Evolutionary conservation across 73 alveolate genomes (phyloP).

Genomic region (Tetrahymena thermophila): DNA sequence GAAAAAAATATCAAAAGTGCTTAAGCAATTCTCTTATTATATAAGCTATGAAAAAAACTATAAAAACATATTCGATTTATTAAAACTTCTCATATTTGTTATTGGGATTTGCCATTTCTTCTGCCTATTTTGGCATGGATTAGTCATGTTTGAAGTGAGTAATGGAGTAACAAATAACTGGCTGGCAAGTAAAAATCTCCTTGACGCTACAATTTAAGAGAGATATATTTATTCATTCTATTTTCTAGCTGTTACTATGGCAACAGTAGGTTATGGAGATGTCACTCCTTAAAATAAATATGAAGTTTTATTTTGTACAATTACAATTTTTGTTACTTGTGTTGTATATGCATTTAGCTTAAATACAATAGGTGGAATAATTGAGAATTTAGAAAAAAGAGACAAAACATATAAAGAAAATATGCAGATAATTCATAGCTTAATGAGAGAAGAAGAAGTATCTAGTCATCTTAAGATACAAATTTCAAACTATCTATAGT

Average conservation of each 20-base stretch:
- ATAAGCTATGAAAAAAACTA: neutral
- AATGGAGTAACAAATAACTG: neutral
- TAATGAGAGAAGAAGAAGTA: constrained; percentile 11
- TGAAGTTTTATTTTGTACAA: constrained; percentile 18
- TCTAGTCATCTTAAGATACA: neutral
- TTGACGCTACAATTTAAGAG: neutral
- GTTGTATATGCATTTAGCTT: constrained; percentile 25
- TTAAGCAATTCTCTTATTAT: neutral
- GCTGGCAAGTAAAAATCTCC: neutral
- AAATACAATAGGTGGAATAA: constrained; percentile 28
- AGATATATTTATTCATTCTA: constrained; percentile 23
- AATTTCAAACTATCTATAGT: neutral
- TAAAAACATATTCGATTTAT: neutral
- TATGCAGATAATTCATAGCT: constrained; percentile 21
- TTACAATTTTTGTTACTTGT: constrained; percentile 23
- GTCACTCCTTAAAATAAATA: constrained; percentile 16
- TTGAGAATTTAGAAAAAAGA: constrained; percentile 1
- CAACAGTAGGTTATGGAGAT: constrained; percentile 44
- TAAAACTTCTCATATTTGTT: neutral
- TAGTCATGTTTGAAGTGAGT: neutral
- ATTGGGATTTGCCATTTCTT: neutral
- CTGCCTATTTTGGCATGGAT: neutral
- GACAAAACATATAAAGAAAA: constrained; percentile 25
- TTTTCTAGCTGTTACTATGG: constrained; percentile 32
- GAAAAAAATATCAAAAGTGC: neutral